Percentiles rank a stretch among this genome's conserved stretches.
These are phyloP conservation scores for Malus sieversii DNA, from an alignment of 306 rosid genomes.

Conservation along the genomic window DNA sequence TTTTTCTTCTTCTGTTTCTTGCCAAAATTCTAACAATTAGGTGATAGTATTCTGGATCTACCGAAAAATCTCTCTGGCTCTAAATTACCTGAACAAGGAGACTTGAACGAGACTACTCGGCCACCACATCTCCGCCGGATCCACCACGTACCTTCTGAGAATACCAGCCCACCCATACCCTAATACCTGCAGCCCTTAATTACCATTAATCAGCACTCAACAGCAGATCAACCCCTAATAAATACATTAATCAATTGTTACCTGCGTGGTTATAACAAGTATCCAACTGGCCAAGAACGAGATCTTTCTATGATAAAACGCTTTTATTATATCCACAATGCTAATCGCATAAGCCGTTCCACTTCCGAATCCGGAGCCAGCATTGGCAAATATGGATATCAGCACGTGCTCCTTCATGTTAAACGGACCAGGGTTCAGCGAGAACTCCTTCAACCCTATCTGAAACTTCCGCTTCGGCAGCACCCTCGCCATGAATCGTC, in stretches of 20 bases:
- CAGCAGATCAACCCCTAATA: neutral
- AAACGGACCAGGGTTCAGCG: slow-evolving; percentile 76
- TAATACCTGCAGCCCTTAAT: slow-evolving; percentile 28
- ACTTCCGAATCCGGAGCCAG: slow-evolving; percentile 56
- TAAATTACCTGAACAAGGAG: slow-evolving; percentile 12
- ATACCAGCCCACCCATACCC: slow-evolving; percentile 38
- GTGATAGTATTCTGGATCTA: too few relatives aligned
- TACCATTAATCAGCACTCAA: neutral
- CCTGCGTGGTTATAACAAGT: slow-evolving; percentile 68
- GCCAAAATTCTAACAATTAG: too few relatives aligned
- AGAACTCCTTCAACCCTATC: slow-evolving; percentile 26
- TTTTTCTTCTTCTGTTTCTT: too few relatives aligned
- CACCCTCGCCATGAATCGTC: slow-evolving; percentile 55
- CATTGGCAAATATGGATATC: slow-evolving; percentile 73
- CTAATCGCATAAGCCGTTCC: slow-evolving; percentile 62
- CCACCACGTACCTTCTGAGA: slow-evolving; percentile 25
- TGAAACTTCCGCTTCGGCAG: slow-evolving; percentile 37
- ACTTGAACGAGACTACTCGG: slow-evolving; percentile 24
- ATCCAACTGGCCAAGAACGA: slow-evolving; percentile 56
- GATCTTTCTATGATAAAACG: slow-evolving; percentile 44
- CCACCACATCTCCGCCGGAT: slow-evolving; percentile 29
- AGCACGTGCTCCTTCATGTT: slow-evolving; percentile 84
- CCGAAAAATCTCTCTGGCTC: too few relatives aligned
- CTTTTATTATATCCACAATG: slow-evolving; percentile 55
- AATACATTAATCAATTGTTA: neutral